Evolutionary conservation across 805 yeast species (phyloP).

Genomic region (Pichia deserticola): DNA sequence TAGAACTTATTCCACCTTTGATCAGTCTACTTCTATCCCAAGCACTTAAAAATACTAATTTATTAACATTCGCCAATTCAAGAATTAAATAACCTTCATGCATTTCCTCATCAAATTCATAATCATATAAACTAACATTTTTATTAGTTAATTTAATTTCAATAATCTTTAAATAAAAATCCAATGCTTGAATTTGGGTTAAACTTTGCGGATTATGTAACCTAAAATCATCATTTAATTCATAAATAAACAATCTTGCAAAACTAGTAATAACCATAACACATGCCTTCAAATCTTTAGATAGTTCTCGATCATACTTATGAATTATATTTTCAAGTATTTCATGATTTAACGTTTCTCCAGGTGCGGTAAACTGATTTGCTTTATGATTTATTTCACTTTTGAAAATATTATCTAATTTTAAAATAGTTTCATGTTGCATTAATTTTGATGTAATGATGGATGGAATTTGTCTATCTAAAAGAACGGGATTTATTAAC

Average conservation of each 20-base stretch:
- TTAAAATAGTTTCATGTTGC: slow-evolving; percentile 27
- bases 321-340: slow-evolving; percentile 24
- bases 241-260: slow-evolving; percentile 31
- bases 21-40: slow-evolving; percentile 31
- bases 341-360: slow-evolving; percentile 27
- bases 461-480: slow-evolving; percentile 27
- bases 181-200: slow-evolving; percentile 36
- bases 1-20: slow-evolving; percentile 28
- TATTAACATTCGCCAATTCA: slow-evolving; percentile 51
- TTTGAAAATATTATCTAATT: slow-evolving; percentile 27
- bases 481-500: slow-evolving; percentile 26
- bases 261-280: slow-evolving; percentile 29
- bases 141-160: slow-evolving; percentile 41
- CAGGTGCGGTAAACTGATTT: slow-evolving; percentile 22
- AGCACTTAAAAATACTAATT: slow-evolving; percentile 47
- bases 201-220: slow-evolving; percentile 26
- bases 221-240: slow-evolving; percentile 25
- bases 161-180: slow-evolving; percentile 26
- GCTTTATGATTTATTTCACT: slow-evolving; percentile 28
- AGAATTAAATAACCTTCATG: slow-evolving; percentile 57
- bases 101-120: slow-evolving; percentile 58
- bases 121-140: slow-evolving; percentile 70
- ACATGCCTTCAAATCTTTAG: slow-evolving; percentile 27
- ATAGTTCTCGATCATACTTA: slow-evolving; percentile 24
- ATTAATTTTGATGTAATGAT: slow-evolving; percentile 22